Evolutionary conservation across 2,329 filamentous ascomycete genomes (phyloP).

Genomic region (Huntiella savannae): DNA sequence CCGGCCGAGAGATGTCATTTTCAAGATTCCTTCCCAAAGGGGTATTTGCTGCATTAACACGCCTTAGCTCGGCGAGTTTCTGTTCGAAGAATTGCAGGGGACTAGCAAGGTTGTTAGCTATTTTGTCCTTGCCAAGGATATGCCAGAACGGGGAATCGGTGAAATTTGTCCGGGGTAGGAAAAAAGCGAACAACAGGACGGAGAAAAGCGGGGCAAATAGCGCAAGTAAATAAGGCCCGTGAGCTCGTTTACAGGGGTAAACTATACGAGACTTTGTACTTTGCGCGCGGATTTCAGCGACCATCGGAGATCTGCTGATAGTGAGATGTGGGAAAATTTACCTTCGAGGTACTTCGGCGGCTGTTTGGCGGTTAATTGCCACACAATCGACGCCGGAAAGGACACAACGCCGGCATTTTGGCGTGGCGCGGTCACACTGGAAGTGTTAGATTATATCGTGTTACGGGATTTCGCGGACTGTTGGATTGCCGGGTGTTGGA

Average conservation of each 20-base stretch:
- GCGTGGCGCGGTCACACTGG: slow-evolving; percentile 12
- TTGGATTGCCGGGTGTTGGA: not conserved
- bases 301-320: too few relatives aligned
- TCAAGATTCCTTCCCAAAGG: not conserved
- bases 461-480: not conserved
- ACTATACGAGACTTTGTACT: too few relatives aligned
- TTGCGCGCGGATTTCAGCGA: too few relatives aligned
- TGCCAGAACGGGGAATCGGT: too few relatives aligned
- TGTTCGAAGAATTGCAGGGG: slow-evolving; percentile 3
- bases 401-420: slow-evolving; percentile 12
- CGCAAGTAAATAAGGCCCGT: too few relatives aligned
- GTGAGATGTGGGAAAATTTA: not conserved
- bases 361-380: slow-evolving; percentile 12
- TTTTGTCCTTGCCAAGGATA: too few relatives aligned
- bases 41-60: not conserved
- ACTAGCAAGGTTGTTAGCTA: not conserved
- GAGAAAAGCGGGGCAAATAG: too few relatives aligned
- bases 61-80: not conserved
- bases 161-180: too few relatives aligned
- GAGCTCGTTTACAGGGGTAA: too few relatives aligned
- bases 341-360: slow-evolving; percentile 12
- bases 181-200: too few relatives aligned
- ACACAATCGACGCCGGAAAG: slow-evolving; percentile 9
- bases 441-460: not conserved
- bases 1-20: not conserved